Percentiles rank a stretch among this genome's conserved stretches.
phyloP scores from a whole-genome alignment of 768 basidiomycete species.

The Russula abietina region DNA sequence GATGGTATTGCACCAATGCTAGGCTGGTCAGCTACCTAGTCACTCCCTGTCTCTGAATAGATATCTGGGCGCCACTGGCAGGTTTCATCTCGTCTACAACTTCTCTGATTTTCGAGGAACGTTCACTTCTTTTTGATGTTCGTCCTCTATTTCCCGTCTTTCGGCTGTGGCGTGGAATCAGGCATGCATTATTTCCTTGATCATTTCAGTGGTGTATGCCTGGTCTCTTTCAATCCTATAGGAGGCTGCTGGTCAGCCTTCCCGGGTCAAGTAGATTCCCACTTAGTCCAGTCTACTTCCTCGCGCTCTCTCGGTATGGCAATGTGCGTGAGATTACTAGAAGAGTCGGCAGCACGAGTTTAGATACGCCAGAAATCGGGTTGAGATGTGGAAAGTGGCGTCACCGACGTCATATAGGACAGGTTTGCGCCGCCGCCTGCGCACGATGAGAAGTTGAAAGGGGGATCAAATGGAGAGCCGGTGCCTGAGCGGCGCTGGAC shows the following conservation, averaged over 20 bases:
- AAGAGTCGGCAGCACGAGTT: not conserved
- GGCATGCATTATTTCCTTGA: too few species aligned
- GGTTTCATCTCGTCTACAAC: not conserved
- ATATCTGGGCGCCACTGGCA: not conserved
- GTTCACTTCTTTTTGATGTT: not conserved
- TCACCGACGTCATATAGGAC: not conserved
- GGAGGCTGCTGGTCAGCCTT: not conserved
- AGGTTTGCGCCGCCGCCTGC: not conserved
- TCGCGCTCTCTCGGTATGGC: not conserved
- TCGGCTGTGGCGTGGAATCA: not conserved
- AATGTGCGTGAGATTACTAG: conserved; percentile 8
- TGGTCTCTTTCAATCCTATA: not conserved
- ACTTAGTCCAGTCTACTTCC: not conserved
- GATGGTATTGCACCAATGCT: not conserved
- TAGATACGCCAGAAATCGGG: not conserved
- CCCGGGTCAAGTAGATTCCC: not conserved
- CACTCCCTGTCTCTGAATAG: not conserved
- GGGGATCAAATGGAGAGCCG: conserved; percentile 4
- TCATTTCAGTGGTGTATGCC: not conserved
- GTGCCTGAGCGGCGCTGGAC: not conserved
- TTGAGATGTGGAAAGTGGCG: not conserved
- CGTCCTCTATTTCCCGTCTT: not conserved
- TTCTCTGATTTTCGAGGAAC: not conserved
- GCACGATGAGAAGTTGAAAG: not conserved
- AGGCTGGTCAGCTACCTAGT: too few species aligned